These are phyloP conservation scores for Cruciata laevipes DNA, from an alignment of 257 asterid genomes.

Conservation along the genomic window DNA sequence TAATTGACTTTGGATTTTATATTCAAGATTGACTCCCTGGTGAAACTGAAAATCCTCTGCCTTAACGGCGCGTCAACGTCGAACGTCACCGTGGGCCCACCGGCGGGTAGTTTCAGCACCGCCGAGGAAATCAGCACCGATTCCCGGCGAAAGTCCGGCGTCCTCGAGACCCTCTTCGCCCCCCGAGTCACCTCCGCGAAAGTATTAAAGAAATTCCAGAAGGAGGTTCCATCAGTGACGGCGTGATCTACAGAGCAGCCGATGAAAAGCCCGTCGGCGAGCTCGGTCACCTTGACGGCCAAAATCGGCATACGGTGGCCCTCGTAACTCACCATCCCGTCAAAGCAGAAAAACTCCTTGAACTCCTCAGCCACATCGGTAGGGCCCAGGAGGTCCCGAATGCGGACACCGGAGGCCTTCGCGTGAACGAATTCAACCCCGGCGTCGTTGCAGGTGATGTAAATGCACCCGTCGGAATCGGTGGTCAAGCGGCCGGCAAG, in stretches of 20 bases:
- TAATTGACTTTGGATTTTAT: constrained; percentile 42
- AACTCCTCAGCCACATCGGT: constrained; percentile 33
- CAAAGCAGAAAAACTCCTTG: constrained; percentile 39
- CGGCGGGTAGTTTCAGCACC: constrained; percentile 44
- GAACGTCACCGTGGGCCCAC: constrained; percentile 52
- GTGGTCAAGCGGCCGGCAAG: constrained; percentile 64
- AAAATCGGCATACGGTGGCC: constrained; percentile 50
- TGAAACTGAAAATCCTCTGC: constrained; percentile 62
- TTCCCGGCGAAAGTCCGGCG: constrained; percentile 54
- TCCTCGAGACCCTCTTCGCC: constrained; percentile 29
- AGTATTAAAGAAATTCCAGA: constrained; percentile 60
- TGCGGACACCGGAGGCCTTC: constrained; percentile 24
- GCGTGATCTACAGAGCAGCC: constrained; percentile 68
- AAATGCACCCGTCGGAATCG: constrained; percentile 42
- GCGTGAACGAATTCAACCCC: constrained; percentile 53
- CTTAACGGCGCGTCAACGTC: constrained; percentile 41
- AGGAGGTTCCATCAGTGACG: constrained; percentile 56
- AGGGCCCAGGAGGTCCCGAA: constrained; percentile 30
- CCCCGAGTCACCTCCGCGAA: constrained; percentile 55
- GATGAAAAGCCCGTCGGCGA: constrained; percentile 59
- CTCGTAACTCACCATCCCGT: constrained; percentile 40
- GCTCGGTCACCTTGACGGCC: constrained; percentile 60
- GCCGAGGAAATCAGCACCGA: constrained; percentile 50
- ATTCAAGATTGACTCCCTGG: constrained; percentile 47
- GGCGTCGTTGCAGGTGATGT: constrained; percentile 48